Conservation (phyloP, 2,329 filamentous ascomycete genomes). For the Trichoderma sp. region DNA sequence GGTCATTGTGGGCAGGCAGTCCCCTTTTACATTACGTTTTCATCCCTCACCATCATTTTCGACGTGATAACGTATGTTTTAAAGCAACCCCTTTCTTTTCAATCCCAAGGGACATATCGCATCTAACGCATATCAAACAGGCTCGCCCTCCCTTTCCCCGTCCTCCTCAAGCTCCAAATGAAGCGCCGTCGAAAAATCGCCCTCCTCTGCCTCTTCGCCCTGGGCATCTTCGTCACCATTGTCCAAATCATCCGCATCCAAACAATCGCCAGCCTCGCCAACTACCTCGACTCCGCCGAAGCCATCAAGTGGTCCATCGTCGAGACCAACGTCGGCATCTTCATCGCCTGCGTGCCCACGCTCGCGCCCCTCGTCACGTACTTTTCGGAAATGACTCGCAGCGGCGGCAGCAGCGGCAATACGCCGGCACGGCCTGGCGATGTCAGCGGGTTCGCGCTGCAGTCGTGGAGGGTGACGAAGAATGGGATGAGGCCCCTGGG, state of each 20-base stretch:
- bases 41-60: conserved; percentile 47
- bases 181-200: conserved; percentile 48
- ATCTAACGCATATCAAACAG: conserved; percentile 33
- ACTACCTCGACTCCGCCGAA: conserved; percentile 49
- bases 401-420: conserved; percentile 31
- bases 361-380: conserved; percentile 48
- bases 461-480: conserved; percentile 35
- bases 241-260: conserved; percentile 57
- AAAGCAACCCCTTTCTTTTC: neutral
- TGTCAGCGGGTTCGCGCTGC: conserved; percentile 34
- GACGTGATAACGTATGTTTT: conserved; percentile 46
- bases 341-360: conserved; percentile 48
- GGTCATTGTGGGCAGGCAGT: conserved; percentile 47
- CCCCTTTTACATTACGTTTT: conserved; percentile 49
- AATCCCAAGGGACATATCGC: neutral
- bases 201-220: conserved; percentile 49
- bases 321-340: conserved; percentile 51
- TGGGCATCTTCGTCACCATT: conserved; percentile 56
- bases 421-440: neutral
- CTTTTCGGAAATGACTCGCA: conserved; percentile 38
- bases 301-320: conserved; percentile 52
- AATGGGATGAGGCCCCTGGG: conserved; percentile 34
- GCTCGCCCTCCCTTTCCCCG: conserved; percentile 48
- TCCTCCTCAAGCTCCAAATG: conserved; percentile 45
- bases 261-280: conserved; percentile 49